These are phyloP conservation scores for Nicotiana noctiflora DNA, from an alignment of 257 asterid species.

Conservation along the genomic window DNA sequence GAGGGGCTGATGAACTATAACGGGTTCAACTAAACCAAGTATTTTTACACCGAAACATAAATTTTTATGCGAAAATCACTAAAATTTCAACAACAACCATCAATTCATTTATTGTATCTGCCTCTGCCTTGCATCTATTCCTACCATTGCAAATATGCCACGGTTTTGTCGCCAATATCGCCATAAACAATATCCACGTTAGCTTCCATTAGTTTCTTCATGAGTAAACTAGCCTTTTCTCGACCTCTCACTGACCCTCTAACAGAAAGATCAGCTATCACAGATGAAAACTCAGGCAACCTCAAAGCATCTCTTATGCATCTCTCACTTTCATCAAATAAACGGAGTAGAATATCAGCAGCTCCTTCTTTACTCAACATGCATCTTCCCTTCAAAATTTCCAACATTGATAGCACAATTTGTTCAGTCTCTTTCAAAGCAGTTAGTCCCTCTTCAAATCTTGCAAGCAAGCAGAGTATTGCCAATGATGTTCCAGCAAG, in stretches of 20 bases:
- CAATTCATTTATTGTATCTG: not conserved
- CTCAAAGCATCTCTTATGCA: slow-evolving; percentile 44
- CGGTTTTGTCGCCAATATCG: slow-evolving; percentile 3
- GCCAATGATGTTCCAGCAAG: slow-evolving; percentile 54
- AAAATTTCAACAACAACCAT: not conserved
- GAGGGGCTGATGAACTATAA: not conserved
- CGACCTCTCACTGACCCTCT: slow-evolving; percentile 58
- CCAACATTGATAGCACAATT: slow-evolving; percentile 35
- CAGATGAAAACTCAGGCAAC: slow-evolving; percentile 46
- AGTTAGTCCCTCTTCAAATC: slow-evolving; percentile 65
- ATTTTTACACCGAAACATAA: not conserved
- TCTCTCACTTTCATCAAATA: slow-evolving; percentile 59
- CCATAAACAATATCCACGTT: slow-evolving; percentile 7
- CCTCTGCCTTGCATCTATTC: too few species aligned
- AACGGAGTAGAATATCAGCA: slow-evolving; percentile 47
- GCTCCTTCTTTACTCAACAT: slow-evolving; percentile 69
- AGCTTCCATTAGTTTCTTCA: slow-evolving; percentile 57
- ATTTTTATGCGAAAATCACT: not conserved
- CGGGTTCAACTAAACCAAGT: not conserved
- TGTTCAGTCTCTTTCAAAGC: slow-evolving; percentile 35
- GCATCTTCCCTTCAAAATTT: slow-evolving; percentile 44
- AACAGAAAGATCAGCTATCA: slow-evolving; percentile 64
- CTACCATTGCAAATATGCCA: slow-evolving; percentile 12
- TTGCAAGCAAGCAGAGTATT: slow-evolving; percentile 46
- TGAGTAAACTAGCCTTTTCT: slow-evolving; percentile 52